A percentile compares a stretch with the other conserved stretches of the same genome.
Evolutionary conservation across 805 yeast species (phyloP).

Genomic region (Metschnikowia lunata): DNA sequence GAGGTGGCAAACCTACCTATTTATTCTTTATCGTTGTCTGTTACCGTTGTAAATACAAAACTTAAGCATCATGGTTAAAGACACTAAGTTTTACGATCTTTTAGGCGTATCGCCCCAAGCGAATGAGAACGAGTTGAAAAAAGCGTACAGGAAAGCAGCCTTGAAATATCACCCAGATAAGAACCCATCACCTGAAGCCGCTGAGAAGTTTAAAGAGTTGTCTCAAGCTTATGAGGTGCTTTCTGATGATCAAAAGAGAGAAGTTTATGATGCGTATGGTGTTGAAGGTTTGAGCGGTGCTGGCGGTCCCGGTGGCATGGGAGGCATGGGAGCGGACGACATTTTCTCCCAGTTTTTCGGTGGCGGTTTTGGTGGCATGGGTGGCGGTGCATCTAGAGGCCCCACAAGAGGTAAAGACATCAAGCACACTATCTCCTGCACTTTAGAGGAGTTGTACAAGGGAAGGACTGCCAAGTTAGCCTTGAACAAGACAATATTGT

Average conservation of each 20-base stretch:
- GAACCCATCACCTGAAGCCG: slow-evolving; percentile 66
- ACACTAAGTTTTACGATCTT: slow-evolving; percentile 70
- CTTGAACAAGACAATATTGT: slow-evolving; percentile 82
- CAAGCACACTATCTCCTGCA: slow-evolving; percentile 78
- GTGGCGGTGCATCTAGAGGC: slow-evolving; percentile 68
- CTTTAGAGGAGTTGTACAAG: slow-evolving; percentile 88
- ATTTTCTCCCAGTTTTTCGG: slow-evolving; percentile 79
- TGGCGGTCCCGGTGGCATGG: slow-evolving; percentile 42
- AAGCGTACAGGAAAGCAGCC: slow-evolving; percentile 79
- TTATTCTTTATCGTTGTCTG: slow-evolving; percentile 1
- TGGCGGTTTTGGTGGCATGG: slow-evolving; percentile 54
- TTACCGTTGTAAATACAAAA: neutral
- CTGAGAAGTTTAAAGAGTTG: slow-evolving; percentile 90
- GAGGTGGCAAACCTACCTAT: neutral
- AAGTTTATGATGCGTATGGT: slow-evolving; percentile 84
- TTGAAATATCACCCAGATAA: slow-evolving; percentile 82
- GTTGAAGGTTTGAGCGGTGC: slow-evolving; percentile 75
- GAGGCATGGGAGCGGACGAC: slow-evolving; percentile 63
- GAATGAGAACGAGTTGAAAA: slow-evolving; percentile 66
- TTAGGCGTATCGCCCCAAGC: slow-evolving; percentile 72
- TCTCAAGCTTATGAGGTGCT: slow-evolving; percentile 86
- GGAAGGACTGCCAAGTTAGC: slow-evolving; percentile 95
- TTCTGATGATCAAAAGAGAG: slow-evolving; percentile 84
- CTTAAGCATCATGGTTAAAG: slow-evolving; percentile 65
- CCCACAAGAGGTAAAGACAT: slow-evolving; percentile 90